Percentiles rank a stretch among this genome's conserved stretches.
These are phyloP conservation scores for Pichia exigua DNA, from an alignment of 805 yeast species.

Conservation along the genomic window DNA sequence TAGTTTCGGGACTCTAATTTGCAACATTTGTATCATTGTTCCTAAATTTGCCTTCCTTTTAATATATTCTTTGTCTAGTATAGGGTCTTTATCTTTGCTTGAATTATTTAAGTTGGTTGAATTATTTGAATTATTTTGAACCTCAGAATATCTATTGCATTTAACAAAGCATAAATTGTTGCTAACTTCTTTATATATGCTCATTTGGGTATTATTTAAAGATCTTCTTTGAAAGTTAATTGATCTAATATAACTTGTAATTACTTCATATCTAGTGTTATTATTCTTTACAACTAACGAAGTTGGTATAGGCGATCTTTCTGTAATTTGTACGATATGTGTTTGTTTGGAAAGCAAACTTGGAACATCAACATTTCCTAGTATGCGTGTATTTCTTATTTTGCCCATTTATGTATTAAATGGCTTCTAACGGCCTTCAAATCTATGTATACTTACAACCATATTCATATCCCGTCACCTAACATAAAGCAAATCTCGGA, in stretches of 20 bases:
- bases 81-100: not conserved
- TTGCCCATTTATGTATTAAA: not conserved
- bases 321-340: not conserved
- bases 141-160: not conserved
- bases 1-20: constrained; percentile 42
- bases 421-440: not conserved
- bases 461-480: not conserved
- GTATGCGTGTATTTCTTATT: not conserved
- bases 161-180: not conserved
- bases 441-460: not conserved
- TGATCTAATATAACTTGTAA: not conserved
- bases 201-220: not conserved
- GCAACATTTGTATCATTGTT: constrained; percentile 40
- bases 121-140: not conserved
- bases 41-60: constrained; percentile 45
- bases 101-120: not conserved
- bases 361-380: not conserved
- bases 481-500: not conserved
- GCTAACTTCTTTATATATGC: not conserved
- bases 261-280: not conserved
- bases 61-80: constrained; percentile 18
- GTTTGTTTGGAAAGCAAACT: not conserved
- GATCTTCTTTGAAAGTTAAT: not conserved
- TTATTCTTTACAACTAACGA: not conserved
- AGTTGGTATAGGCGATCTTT: not conserved